Evolutionary conservation across 257 asterid genomes (phyloP).

Genomic region (Nicotiana noctiflora): DNA sequence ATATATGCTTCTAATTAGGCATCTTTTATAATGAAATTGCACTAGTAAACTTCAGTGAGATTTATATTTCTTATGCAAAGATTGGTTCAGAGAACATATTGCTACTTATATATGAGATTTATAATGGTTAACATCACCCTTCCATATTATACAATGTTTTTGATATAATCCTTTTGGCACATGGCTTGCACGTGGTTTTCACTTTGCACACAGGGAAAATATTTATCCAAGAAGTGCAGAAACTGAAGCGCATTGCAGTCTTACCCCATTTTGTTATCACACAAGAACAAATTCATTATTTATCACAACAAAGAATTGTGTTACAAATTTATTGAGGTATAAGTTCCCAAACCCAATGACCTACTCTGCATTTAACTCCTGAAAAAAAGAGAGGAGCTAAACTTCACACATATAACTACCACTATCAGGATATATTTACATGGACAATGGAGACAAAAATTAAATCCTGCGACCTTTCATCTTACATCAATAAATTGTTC

Average conservation of each 20-base stretch:
- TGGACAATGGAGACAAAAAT: neutral
- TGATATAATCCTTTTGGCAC: no score
- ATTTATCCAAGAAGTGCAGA: no score
- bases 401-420: neutral
- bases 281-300: neutral
- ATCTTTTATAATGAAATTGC: no score
- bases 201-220: no score
- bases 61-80: neutral
- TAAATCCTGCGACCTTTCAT: slow-evolving; percentile 13
- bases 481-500: slow-evolving; percentile 36
- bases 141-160: no score
- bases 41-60: neutral
- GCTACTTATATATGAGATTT: neutral
- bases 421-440: slow-evolving; percentile 8
- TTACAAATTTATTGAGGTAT: neutral
- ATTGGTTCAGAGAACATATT: neutral
- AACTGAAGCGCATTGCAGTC: neutral
- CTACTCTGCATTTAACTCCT: slow-evolving; percentile 23
- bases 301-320: neutral
- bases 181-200: no score
- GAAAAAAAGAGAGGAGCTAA: slow-evolving; percentile 2
- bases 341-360: neutral
- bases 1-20: neutral
- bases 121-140: neutral
- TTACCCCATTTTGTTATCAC: neutral